Evolutionary conservation across 1,139 yeast genomes (phyloP), one percentile per base, ranked within the genome.

Genomic region (Taphrina sp.): DNA sequence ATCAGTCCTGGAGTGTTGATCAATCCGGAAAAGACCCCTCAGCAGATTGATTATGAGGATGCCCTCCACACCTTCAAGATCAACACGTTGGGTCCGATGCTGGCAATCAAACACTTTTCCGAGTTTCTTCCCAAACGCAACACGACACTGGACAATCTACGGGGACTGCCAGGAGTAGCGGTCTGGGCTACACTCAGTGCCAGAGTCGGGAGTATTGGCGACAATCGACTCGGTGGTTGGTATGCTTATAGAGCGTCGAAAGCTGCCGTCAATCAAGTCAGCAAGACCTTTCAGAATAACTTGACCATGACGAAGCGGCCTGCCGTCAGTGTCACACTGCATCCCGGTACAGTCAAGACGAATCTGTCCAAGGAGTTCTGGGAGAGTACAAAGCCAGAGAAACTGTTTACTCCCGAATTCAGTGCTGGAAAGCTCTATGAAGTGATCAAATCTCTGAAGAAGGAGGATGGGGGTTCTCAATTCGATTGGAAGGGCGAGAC

Each of bases 271-370:
- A 52, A 52, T 45, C 57, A 52, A 22, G 38, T 35, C 20, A 20
- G 36, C 29, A 43, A 52, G 39, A 52, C 57, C 17, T 38, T 52
- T 17, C 46, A 52, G 23, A 43, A 44, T 29, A 37, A 52, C 23
- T 34, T 52, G 37, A 29, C 22, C 14, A 34, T 42, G 49, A 34
- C 49, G 28, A 52, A 43, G 45, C 36, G 47, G 20, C 45, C 46
- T 19, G 57, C 57, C 8, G 31, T 43, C 24, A 34, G 52, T 10
- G 33, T 44, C 39, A 52, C 57, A 26, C 24, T 52, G 8, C 57
- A 52, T 37, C 57, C 57, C 29, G 57, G 57, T 23, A 52, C 57
- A 3, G 52, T 43, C 34, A 52, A 52, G 52, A 52, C 57, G 33
- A 28, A 52, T 16, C 34, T 52, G 5, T 44, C 52, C 16, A 20